Base-by-base conservation (phyloP, 1,284 basidiomycete genomes). In the Leucoagaricus sp. region DNA sequence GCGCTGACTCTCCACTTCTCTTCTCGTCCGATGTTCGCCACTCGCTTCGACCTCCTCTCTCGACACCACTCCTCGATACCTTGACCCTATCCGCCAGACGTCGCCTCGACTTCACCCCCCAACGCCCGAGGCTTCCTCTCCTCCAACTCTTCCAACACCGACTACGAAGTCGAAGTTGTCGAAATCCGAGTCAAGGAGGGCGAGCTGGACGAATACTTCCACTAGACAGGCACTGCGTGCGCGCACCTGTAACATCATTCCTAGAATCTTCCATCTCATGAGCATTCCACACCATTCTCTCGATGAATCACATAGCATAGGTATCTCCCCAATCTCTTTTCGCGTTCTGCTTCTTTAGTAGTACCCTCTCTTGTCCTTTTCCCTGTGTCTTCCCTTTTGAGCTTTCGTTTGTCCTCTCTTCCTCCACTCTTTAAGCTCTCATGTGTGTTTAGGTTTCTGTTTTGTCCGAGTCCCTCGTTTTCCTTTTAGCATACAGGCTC, bases 131-230 rank as follows among this genome's bases (percentile, higher is more conserved):
- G 84, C 49, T 86, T 88, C 67, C 73, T 86, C 62, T 85, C 87
- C 55, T 83, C 84, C 53, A 87, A 86, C 50, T 81, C 81, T 34
- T 86, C 84, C 21, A 88, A 87, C 52, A 82, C 81, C 54, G 89
- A 89, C 63, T 81, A 81, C 58, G 89, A 91, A 69, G 84, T 92
- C 59, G 89, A 92, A 69, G 89, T 91, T 38, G 89, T 92, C 61
- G 89, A 92, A 73, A 92, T 92, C 68, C 80, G 89, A 58, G 87
- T 92, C 60, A 78, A 82, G 63, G 89, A 89, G 65, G 87, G 82
- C 52, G 89, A 91, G 65, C 74, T 91, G 57, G 79, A 85, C 67
- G 80, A 84, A n/a, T n/a, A n/a, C 68, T 89, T 91, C 66, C 88
- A 89, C 29, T 89, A 71, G 75, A 50, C 48, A 29, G 19, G 10